These are phyloP conservation scores for Penicillium sp. DNA, from an alignment of 2,329 filamentous ascomycete genomes.

Conservation along the genomic window DNA sequence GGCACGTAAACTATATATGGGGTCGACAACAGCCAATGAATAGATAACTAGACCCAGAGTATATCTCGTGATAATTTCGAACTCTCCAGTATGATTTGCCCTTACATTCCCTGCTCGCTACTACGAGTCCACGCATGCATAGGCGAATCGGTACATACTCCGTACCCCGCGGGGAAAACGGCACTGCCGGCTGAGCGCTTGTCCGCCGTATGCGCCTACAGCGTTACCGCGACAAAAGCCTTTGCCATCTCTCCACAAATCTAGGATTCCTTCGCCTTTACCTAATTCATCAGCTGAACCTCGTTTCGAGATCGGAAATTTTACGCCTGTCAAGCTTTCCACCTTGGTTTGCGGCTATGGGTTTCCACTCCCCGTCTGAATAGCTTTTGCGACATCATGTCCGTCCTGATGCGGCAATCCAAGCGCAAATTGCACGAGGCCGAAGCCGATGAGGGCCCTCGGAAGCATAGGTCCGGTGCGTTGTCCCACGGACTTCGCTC, in stretches of 20 bases:
- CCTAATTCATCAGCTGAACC: neutral
- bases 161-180: constrained; percentile 19
- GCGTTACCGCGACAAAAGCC: neutral
- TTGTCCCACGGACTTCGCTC: constrained; percentile 2
- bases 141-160: neutral
- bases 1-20: constrained; percentile 16
- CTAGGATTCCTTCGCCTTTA: neutral
- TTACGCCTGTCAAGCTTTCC: neutral
- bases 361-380: neutral
- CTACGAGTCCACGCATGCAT: neutral
- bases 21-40: neutral
- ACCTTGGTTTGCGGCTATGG: constrained; percentile 11
- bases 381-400: constrained; percentile 24
- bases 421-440: constrained; percentile 30
- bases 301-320: neutral
- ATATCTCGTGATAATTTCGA: neutral
- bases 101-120: neutral
- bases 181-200: constrained; percentile 16
- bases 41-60: neutral
- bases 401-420: constrained; percentile 29
- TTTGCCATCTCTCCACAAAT: neutral
- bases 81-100: neutral
- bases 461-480: constrained; percentile 10
- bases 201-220: constrained; percentile 6
- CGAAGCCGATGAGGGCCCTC: constrained; percentile 21